Evolutionary conservation across 768 basidiomycete genomes (phyloP).

Genomic region (Kwoniella sp.): DNA sequence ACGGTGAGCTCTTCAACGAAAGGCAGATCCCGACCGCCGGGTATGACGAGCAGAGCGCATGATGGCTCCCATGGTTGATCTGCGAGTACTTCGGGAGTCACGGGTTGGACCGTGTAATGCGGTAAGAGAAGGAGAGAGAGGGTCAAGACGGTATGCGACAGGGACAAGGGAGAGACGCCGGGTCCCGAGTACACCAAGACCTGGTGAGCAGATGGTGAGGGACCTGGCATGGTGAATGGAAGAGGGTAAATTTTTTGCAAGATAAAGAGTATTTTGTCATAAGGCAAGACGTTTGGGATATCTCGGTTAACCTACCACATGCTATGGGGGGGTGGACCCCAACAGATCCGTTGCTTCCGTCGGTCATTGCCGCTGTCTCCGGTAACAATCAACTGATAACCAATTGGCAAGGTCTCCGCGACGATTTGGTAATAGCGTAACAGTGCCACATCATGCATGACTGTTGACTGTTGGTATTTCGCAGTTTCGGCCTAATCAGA

Average conservation of each 20-base stretch:
- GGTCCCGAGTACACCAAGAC: conserved; percentile 52
- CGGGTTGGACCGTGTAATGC: conserved; percentile 74
- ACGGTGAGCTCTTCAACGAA: conserved; percentile 56
- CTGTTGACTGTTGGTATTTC: too few species aligned
- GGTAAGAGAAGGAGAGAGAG: conserved; percentile 63
- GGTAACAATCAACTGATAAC: too few species aligned
- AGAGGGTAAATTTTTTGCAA: background rate
- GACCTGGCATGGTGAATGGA: conserved; percentile 38
- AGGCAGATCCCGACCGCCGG: conserved; percentile 62
- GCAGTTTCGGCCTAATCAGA: conserved; percentile 3
- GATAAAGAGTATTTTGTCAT: background rate
- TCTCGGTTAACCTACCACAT: background rate
- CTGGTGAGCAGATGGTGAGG: conserved; percentile 41
- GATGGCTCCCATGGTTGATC: conserved; percentile 74
- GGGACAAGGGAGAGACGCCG: conserved; percentile 46
- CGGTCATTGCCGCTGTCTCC: too few species aligned
- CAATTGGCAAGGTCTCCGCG: too few species aligned
- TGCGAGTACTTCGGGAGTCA: conserved; percentile 64
- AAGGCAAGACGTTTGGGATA: background rate
- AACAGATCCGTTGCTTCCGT: too few species aligned
- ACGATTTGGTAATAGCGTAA: too few species aligned
- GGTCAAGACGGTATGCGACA: conserved; percentile 46
- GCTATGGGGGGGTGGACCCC: background rate
- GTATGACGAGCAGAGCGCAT: conserved; percentile 78
- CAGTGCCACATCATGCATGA: too few species aligned